These are phyloP conservation scores for Parietaria judaica DNA, from an alignment of 306 rosid species.

Conservation along the genomic window DNA sequence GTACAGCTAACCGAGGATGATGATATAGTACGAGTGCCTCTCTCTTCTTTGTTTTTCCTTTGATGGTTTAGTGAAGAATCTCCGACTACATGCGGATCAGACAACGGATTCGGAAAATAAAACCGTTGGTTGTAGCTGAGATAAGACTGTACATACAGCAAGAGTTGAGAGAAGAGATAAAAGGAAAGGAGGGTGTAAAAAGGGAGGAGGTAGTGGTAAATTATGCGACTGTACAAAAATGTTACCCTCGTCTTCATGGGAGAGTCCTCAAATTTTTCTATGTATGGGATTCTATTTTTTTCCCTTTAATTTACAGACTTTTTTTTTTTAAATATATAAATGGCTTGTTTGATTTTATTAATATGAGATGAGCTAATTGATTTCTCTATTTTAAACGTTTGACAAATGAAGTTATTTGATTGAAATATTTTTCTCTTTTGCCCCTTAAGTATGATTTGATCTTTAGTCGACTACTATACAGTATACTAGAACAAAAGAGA, in stretches of 20 bases:
- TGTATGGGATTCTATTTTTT: conserved; percentile 23
- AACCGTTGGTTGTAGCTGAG: conserved; percentile 34
- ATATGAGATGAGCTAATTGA: no score
- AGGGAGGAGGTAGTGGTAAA: conserved; percentile 32
- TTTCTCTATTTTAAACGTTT: no score
- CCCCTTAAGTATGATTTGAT: no score
- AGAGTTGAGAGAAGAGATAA: conserved; percentile 35
- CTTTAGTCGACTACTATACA: no score
- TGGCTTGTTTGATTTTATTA: not conserved
- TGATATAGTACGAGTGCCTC: conserved; percentile 24
- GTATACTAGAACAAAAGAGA: no score
- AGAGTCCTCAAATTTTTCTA: conserved; percentile 22
- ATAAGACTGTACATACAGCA: conserved; percentile 48
- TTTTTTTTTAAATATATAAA: not conserved
- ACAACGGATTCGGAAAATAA: conserved; percentile 28
- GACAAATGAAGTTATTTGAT: no score
- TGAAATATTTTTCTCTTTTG: no score
- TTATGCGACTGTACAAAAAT: conserved; percentile 42
- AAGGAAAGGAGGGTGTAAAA: conserved; percentile 32
- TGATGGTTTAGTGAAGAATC: conserved; percentile 23
- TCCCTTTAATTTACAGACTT: conserved; percentile 10
- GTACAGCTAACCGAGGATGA: conserved; percentile 52
- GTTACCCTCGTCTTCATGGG: conserved; percentile 23
- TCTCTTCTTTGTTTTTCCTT: conserved; percentile 16
- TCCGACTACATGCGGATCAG: conserved; percentile 29